Percentiles rank a stretch among this genome's conserved stretches.
Evolutionary conservation across 345 rosid genomes (phyloP).

Genomic region (Limnanthes douglasii): DNA sequence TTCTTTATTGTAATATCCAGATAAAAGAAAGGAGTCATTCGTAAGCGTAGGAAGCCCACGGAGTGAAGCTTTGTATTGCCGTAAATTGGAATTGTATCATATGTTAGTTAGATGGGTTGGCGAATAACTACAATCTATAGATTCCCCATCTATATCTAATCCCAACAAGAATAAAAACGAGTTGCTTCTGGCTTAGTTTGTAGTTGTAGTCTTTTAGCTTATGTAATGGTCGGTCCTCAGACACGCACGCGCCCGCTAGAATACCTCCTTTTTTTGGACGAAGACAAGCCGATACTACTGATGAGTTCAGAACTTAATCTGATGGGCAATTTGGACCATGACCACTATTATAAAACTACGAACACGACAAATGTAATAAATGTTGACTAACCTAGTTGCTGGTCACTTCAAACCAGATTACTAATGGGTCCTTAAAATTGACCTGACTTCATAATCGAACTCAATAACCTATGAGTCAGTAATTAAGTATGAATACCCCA

Average conservation of each 20-base stretch:
- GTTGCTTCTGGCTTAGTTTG: not conserved
- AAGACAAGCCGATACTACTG: not conserved
- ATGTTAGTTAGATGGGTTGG: not conserved
- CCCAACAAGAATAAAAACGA: not conserved
- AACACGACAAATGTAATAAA: no score
- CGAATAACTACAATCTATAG: not conserved
- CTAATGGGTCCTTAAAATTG: no score
- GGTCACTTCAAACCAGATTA: no score
- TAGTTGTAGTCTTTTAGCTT: no score
- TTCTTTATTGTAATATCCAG: no score
- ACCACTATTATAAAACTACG: no score
- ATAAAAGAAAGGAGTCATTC: not conserved
- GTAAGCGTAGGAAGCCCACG: not conserved
- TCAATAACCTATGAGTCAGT: no score
- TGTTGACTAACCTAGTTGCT: no score
- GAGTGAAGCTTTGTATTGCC: not conserved
- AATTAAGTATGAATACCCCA: no score
- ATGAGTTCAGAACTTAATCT: no score
- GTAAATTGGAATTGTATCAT: not conserved
- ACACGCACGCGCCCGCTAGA: not conserved
- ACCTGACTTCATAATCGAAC: no score
- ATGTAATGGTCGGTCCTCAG: not conserved
- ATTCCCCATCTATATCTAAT: not conserved
- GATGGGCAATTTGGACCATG: no score
- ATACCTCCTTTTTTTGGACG: not conserved